phyloP scores from a whole-genome alignment of 805 yeast genomes.

The Saccharomyces eubayanus region DNA sequence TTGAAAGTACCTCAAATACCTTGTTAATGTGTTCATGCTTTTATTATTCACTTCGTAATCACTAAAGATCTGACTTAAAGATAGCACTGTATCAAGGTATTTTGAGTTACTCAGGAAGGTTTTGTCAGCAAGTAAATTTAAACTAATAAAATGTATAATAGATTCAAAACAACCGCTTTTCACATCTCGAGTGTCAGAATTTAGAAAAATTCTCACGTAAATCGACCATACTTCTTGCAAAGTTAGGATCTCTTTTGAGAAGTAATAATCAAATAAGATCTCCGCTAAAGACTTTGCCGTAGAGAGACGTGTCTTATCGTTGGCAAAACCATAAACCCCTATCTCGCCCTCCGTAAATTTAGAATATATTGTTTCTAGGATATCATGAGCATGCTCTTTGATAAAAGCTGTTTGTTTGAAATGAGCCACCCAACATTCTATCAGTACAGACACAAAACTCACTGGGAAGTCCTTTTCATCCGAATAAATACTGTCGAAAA shows the following conservation, averaged over 20 bases:
- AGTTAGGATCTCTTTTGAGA: slow-evolving; percentile 9
- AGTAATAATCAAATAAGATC: slow-evolving; percentile 25
- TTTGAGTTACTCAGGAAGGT: slow-evolving; percentile 21
- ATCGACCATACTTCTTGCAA: slow-evolving; percentile 17
- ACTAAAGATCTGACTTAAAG: slow-evolving; percentile 24
- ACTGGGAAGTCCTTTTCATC: slow-evolving; percentile 22
- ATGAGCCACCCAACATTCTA: slow-evolving; percentile 20
- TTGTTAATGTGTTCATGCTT: slow-evolving; percentile 15
- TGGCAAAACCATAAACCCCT: slow-evolving; percentile 25
- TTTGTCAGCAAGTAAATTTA: slow-evolving; percentile 22
- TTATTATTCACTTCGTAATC: slow-evolving; percentile 14
- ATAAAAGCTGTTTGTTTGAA: slow-evolving; percentile 17
- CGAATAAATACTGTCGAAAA: slow-evolving; percentile 15
- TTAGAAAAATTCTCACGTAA: slow-evolving; percentile 17
- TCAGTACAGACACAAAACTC: slow-evolving; percentile 18
- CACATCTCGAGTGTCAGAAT: slow-evolving; percentile 17
- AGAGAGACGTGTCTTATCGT: slow-evolving; percentile 18
- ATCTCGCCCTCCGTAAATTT: slow-evolving; percentile 21
- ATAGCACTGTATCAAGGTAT: slow-evolving; percentile 21
- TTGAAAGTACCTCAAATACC: slow-evolving; percentile 19
- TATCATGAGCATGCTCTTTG: slow-evolving; percentile 15
- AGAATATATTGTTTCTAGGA: slow-evolving; percentile 11
- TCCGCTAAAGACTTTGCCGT: slow-evolving; percentile 34
- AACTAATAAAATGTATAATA: slow-evolving; percentile 28
- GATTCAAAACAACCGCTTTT: slow-evolving; percentile 33